Base-by-base conservation (phyloP, 306 rosid genomes). In the Rubus idaeus region DNA sequence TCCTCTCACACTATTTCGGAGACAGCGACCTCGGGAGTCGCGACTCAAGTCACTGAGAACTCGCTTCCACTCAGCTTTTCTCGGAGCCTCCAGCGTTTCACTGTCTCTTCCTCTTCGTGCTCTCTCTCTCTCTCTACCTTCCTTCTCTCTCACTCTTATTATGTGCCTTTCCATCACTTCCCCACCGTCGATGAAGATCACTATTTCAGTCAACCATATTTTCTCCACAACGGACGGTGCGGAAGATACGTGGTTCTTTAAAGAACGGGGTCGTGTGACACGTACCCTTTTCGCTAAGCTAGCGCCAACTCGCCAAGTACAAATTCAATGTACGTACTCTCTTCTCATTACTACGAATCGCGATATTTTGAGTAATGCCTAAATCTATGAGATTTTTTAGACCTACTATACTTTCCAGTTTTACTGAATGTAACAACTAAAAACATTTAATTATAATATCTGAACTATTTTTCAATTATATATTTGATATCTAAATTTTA, bases 21-120 rank as follows among this genome's bases (percentile, higher is more conserved):
- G 85, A 87, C 89, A 83, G 69, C 63, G 68, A 69, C 91, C 86
- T 90, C 79, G 90, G 86, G 87, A 85, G 53, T 75, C 73, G 75
- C 68, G 65, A 81, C 49, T 68, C 9, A 80, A 87, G 73, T 84
- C 91, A 83, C 85, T 89, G 69, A 63, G 46, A 62, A 35, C 14
- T 18, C 8, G 20, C 37, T 57, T 84, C 84, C 77, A 3, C 77
- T 74, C 87, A 84, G 89, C 84, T 87, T 83, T 88, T 84, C 78
- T 83, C 83, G 87, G 87, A 85, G 85, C 74, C 73, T 81, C 84
- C 87, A 73, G 47, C 81, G 71, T 67, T 39, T 70, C 83, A 26
- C 35, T 78, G 83, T 80, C 69, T 37, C 26, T n/a, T n/a, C n/a
- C n/a, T n/a, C n/a, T n/a, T n/a, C n/a, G n/a, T n/a, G n/a, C n/a